phyloP scores from a whole-genome alignment of 106 monocot species.

The Dioscorea dumetorum region DNA sequence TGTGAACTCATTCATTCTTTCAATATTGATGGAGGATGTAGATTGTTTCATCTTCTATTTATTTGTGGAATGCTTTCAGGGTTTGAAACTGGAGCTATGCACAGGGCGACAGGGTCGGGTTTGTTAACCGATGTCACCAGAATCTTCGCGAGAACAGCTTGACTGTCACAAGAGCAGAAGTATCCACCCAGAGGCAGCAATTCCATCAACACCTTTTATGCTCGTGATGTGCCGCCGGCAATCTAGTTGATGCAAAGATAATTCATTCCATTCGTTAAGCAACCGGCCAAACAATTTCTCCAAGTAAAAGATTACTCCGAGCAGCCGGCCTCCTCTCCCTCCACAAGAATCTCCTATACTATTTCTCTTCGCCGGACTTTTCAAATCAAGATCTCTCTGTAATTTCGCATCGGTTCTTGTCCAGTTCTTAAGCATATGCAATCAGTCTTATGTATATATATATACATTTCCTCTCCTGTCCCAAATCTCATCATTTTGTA shows the following conservation, averaged over 20 bases:
- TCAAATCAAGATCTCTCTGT: conserved; percentile 28
- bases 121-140: conserved; percentile 26
- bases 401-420: conserved; percentile 12
- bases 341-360: conserved; percentile 8
- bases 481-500: not conserved
- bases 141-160: conserved; percentile 31
- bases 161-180: conserved; percentile 33
- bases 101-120: conserved; percentile 24
- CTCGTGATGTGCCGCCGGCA: conserved; percentile 19
- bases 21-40: too few relatives aligned
- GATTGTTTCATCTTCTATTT: too few relatives aligned
- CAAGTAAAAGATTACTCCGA: conserved; percentile 19
- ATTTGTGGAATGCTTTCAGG: conserved; percentile 2
- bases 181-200: conserved; percentile 23
- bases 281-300: conserved; percentile 18
- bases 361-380: conserved; percentile 25
- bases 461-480: not conserved
- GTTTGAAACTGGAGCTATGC: conserved; percentile 34
- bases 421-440: not conserved
- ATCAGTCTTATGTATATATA: not conserved
- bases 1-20: too few relatives aligned
- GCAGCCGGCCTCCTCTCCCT: not conserved
- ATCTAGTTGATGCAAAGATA: conserved; percentile 22
- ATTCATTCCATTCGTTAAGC: conserved; percentile 18
- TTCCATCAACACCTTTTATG: conserved; percentile 32